phyloP scores from a whole-genome alignment of 768 basidiomycete genomes.

The Xerocomellus intermedius region DNA sequence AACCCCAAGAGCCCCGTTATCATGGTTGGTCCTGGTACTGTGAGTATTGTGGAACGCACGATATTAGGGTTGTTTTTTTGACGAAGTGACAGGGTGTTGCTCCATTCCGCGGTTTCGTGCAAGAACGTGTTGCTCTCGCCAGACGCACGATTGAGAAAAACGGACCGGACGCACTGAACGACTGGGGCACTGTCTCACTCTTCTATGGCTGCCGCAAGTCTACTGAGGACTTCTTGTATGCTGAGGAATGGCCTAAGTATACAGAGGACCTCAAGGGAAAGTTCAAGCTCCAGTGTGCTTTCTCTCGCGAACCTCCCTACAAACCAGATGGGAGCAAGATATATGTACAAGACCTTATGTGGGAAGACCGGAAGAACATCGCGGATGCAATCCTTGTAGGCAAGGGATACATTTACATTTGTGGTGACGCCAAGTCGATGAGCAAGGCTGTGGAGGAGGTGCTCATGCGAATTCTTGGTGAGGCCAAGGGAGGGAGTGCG shows the following conservation, averaged over 20 bases:
- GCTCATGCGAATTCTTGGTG: constrained; percentile 78
- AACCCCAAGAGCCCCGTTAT: constrained; percentile 98
- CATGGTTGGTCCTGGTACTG: constrained; percentile 99
- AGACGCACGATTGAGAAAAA: constrained; percentile 95
- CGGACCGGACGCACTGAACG: constrained; percentile 85
- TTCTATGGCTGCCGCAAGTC: constrained; percentile 96
- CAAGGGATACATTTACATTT: constrained; percentile 97
- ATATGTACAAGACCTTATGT: constrained; percentile 97
- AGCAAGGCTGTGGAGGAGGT: constrained; percentile 92
- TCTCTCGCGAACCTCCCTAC: constrained; percentile 85
- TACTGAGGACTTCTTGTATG: constrained; percentile 89
- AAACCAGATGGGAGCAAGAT: constrained; percentile 92
- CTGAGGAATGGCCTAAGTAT: constrained; percentile 93
- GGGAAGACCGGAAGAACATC: constrained; percentile 80
- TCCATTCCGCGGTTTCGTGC: constrained; percentile 98
- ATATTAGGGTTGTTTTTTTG: neutral
- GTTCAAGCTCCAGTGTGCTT: constrained; percentile 84
- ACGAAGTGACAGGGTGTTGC: constrained; percentile 77
- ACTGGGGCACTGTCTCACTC: constrained; percentile 93
- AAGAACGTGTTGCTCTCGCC: constrained; percentile 95
- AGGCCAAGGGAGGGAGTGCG: constrained; percentile 88
- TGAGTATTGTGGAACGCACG: constrained; percentile 41
- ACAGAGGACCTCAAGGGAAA: constrained; percentile 84
- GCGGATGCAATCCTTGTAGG: constrained; percentile 88
- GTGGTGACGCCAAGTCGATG: constrained; percentile 97